Percentiles rank a stretch among this genome's conserved stretches.
phyloP scores from a whole-genome alignment of 805 yeast genomes.

The Kregervanrija fluxuum region DNA sequence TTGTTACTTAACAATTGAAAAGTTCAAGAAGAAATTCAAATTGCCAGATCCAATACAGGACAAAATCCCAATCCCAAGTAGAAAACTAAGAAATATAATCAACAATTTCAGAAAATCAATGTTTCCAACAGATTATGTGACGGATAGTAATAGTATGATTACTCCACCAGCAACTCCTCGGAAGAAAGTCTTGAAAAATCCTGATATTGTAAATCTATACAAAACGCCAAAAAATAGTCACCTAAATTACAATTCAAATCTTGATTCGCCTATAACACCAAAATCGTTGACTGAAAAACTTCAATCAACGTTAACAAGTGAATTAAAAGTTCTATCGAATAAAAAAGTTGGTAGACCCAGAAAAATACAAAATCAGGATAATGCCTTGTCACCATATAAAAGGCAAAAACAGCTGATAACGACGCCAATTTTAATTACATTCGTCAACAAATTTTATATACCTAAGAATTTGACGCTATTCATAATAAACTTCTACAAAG shows the following conservation, averaged over 20 bases:
- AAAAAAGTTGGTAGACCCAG: no score
- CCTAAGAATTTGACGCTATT: conserved; percentile 45
- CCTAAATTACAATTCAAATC: background rate
- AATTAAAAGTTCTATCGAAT: no score
- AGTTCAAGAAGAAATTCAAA: conserved; percentile 33
- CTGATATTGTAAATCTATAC: background rate
- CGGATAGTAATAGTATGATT: no score
- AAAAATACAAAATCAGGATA: no score
- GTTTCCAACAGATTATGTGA: no score
- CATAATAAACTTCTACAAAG: conserved; percentile 43
- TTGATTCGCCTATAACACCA: background rate
- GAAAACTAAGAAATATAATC: conserved; percentile 33
- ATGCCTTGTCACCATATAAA: conserved; percentile 1
- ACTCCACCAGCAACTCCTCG: conserved; percentile 6
- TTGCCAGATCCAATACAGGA: conserved; percentile 43
- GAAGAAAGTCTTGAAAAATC: background rate
- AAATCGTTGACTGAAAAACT: no score
- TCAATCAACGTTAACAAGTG: no score
- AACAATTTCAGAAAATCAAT: conserved; percentile 31
- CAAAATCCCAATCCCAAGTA: conserved; percentile 52
- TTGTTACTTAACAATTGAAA: conserved; percentile 53
- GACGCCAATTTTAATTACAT: conserved; percentile 34
- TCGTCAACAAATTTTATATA: conserved; percentile 59
- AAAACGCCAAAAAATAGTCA: background rate
- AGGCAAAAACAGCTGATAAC: conserved; percentile 14